Evolutionary conservation across 768 basidiomycete species (phyloP).

Genomic region (Podaxis pistillaris): DNA sequence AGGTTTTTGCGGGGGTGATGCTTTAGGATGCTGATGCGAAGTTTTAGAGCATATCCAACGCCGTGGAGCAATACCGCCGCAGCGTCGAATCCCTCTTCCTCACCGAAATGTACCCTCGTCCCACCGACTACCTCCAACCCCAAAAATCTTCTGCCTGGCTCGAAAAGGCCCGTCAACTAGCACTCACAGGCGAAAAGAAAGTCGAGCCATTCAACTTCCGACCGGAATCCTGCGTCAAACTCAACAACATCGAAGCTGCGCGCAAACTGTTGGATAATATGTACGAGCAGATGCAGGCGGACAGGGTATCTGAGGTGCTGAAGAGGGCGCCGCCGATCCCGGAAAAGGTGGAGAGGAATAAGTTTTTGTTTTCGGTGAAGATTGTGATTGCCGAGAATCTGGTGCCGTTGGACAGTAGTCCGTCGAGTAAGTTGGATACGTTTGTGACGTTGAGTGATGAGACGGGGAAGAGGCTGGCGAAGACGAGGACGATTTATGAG

Average conservation of each 20-base stretch:
- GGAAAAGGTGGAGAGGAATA: constrained; percentile 61
- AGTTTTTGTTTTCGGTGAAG: constrained; percentile 92
- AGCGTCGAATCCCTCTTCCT: constrained; percentile 88
- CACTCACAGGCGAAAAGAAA: constrained; percentile 82
- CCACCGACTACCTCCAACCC: constrained; percentile 74
- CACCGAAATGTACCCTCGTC: constrained; percentile 91
- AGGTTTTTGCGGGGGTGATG: neutral
- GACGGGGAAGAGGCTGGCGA: constrained; percentile 83
- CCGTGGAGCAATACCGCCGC: constrained; percentile 88
- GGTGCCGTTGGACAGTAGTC: constrained; percentile 71
- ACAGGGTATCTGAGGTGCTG: constrained; percentile 73
- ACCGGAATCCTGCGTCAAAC: constrained; percentile 89
- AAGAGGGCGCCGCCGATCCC: constrained; percentile 68
- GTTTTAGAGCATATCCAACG: constrained; percentile 81
- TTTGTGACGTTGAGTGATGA: constrained; percentile 96
- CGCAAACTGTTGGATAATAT: constrained; percentile 89
- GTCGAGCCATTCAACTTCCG: constrained; percentile 94
- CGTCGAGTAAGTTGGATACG: constrained; percentile 79
- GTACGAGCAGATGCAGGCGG: constrained; percentile 89
- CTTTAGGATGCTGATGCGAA: neutral
- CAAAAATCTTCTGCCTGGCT: constrained; percentile 88
- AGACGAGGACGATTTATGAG: constrained; percentile 96
- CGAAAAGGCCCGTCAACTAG: constrained; percentile 78
- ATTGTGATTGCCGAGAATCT: constrained; percentile 88
- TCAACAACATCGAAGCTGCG: constrained; percentile 68